A percentile compares a stretch with the other conserved stretches of the same genome.
Evolutionary conservation across 768 basidiomycete species (phyloP).

Genomic region (Agaricus bisporus): DNA sequence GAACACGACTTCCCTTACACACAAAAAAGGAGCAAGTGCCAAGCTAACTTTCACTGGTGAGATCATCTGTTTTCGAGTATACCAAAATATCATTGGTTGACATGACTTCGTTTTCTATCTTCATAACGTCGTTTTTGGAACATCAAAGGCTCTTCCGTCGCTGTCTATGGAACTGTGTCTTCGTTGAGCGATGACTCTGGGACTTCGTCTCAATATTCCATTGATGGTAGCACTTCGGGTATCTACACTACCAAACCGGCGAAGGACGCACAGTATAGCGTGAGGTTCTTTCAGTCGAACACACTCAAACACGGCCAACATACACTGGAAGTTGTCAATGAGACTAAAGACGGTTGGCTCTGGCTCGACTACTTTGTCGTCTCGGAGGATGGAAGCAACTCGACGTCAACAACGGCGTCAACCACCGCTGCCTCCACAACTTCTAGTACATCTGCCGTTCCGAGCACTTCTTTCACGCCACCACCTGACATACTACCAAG

Average conservation of each 20-base stretch:
- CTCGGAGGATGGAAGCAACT: too few species aligned
- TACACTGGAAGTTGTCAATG: background rate
- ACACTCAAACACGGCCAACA: background rate
- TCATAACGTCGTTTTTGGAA: background rate
- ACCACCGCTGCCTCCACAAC: background rate
- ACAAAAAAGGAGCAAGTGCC: background rate
- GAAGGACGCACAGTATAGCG: background rate
- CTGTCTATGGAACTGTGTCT: conserved; percentile 8
- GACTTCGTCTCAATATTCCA: background rate
- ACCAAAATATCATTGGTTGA: background rate
- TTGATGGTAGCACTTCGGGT: background rate
- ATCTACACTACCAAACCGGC: background rate
- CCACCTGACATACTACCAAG: too few species aligned
- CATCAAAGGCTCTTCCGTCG: background rate
- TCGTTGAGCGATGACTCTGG: background rate
- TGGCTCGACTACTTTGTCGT: background rate
- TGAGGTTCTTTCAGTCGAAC: conserved; percentile 1
- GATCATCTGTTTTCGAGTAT: background rate
- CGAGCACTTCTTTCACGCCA: too few species aligned
- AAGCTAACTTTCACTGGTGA: conserved; percentile 6
- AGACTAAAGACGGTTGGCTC: background rate
- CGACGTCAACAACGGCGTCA: background rate
- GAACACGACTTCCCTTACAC: background rate
- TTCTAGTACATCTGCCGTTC: background rate
- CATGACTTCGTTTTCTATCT: background rate